Base-by-base conservation (phyloP, 108 stramenopile species). In the Stephanodiscus minutulus region DNA sequence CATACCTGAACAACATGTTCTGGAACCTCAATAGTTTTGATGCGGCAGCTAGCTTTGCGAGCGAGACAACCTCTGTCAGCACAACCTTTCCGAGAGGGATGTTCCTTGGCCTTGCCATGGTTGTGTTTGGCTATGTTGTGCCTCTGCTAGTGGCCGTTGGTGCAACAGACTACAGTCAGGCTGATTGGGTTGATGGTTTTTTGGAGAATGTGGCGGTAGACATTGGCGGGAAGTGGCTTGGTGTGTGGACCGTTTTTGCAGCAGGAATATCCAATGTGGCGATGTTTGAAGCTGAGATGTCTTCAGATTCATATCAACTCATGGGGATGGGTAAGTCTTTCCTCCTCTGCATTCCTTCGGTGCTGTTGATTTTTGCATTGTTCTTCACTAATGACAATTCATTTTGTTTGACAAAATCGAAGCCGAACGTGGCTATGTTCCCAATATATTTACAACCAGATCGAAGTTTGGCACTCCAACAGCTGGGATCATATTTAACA, bases 11-110 rank as follows among this genome's bases (percentile, higher is more conserved):
- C 81, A 95, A 96, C 66, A 68, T 98, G 37, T 98, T 96, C 64
- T 98, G 98, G 98, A 96, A 98, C 70, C 75, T 96, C 29, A 98
- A 96, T 66, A 86, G 85, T 43, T 98, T 96, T 64, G 97, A 98
- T 64, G 64, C 61, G 25, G 96, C 88, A 5, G 92, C 90, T 12
- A 82, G 77, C 18, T 96, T 97, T 73, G 91, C 95, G 12, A 94
- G 83, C 5, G 96, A 97, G 64, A 90, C 96, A 5, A 74, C 93
- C 9, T 79, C 91, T 65, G 91, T 94, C 1, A 90, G 73, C 12
- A 74, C 68, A 20, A 74, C 82, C 9, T 95, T 92, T 70, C 92
- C 93, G 3, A 66, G 76, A 8, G 93, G 92, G 25, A 88, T 98
- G 86, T 75, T 88, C 58, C 55, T 83, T 39, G 84, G 82, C 8